Conservation (phyloP, 1,284 basidiomycete species). For the Chondrostereum purpureum region DNA sequence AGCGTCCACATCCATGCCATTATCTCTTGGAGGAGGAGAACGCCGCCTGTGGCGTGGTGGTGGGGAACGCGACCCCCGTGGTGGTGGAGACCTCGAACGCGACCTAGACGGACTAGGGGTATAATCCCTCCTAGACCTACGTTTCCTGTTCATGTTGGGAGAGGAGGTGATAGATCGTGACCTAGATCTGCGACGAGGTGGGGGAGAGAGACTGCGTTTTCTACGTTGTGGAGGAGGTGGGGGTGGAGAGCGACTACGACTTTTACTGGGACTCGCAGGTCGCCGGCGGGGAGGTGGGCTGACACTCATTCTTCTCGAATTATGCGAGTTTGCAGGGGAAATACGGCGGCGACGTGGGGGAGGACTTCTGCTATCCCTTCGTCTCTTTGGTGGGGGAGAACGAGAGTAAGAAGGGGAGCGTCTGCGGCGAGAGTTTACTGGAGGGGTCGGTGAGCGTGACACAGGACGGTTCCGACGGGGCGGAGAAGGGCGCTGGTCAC, state of each 20-base stretch:
- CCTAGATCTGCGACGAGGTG: slow-evolving; percentile 5
- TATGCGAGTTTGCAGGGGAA: slow-evolving; percentile 32
- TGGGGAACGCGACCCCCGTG: slow-evolving; percentile 9
- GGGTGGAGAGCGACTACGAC: slow-evolving; percentile 9
- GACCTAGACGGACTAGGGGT: too few relatives aligned
- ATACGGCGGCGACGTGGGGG: slow-evolving; percentile 47
- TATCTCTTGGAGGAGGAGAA: slow-evolving; percentile 1
- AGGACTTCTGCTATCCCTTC: slow-evolving; percentile 49
- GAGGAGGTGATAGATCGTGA: background rate
- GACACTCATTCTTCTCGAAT: slow-evolving; percentile 26
- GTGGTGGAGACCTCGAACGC: too few relatives aligned
- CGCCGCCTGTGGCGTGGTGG: slow-evolving; percentile 3
- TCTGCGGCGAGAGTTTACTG: too few relatives aligned
- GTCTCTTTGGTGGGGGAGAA: slow-evolving; percentile 30
- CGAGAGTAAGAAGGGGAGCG: slow-evolving; percentile 36
- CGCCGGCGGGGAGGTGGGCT: slow-evolving; percentile 19
- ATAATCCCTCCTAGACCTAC: background rate
- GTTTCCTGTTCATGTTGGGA: background rate
- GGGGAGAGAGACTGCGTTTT: too few relatives aligned
- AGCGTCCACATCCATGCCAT: slow-evolving; percentile 21
- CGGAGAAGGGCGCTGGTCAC: too few relatives aligned
- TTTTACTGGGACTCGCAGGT: slow-evolving; percentile 13
- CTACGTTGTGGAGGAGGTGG: too few relatives aligned
- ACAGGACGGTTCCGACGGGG: too few relatives aligned
- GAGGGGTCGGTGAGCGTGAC: too few relatives aligned